Evolutionary conservation across 2,329 filamentous ascomycete species (phyloP), one percentile per base, ranked within the genome.

Genomic region (Rosellinia necatrix): DNA sequence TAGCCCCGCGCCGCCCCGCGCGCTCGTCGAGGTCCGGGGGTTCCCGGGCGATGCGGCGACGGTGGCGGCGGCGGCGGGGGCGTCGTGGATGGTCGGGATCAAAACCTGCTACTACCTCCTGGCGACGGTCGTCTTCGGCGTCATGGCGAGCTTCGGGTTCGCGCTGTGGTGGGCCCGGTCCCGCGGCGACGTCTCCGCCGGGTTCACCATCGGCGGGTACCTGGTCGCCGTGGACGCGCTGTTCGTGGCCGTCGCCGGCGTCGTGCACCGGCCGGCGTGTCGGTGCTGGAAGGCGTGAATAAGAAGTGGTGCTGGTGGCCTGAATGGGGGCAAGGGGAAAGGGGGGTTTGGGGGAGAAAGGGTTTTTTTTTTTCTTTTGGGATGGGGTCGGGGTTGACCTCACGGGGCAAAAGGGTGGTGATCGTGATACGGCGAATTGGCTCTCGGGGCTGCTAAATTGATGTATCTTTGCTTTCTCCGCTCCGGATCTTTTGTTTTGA

Each of bases 51-150:
- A n/a, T n/a, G n/a, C n/a, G n/a, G n/a, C n/a, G n/a, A n/a, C n/a
- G n/a, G n/a, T n/a, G n/a, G n/a, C n/a, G n/a, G 24, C 12, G 13
- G n/a, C n/a, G 15, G 13, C 17, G 17, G 27, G 4, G 24, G 12
- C 32, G 2, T 13, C 43, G 3, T 19, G 40, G 32, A 30, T 43
- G 37, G 43, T 44, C 9, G 13, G 19, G 6, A 47, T 38, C 41
- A 50, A 37, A 10, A 24, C 49, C 10, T 58, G 56, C 34, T 58
- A 58, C 22, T 55, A 58, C 35, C 56, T 58, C 35, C 22, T 58
- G 9, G 52, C 46, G 10, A 27, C 32, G n/a, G 47, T 47, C 29
- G n/a, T 41, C 25, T 41, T 51, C 8, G 56, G 56, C n/a, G 44
- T 58, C 9, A 24, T 29, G 22, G 37, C 42, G 6, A 58, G 56